phyloP scores from a whole-genome alignment of 2,329 filamentous ascomycete species.

The Diaporthe humulicola region DNA sequence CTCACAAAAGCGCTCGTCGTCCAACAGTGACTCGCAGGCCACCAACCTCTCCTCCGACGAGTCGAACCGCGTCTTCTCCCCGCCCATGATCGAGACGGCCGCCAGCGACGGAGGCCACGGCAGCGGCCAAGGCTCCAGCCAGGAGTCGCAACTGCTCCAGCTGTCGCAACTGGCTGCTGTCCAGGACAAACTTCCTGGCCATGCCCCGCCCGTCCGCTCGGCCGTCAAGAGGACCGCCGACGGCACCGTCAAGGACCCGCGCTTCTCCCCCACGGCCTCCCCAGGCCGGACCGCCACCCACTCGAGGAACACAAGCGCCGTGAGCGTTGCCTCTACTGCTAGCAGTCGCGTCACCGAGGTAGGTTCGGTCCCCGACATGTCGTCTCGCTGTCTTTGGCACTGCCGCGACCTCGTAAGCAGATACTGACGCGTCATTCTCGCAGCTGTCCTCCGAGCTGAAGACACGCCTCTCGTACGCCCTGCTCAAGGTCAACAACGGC shows the following conservation, averaged over 20 bases:
- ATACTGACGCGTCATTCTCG: conserved; percentile 43
- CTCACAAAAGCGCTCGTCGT: conserved; percentile 41
- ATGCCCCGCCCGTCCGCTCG: conserved; percentile 39
- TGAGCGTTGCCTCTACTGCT: conserved; percentile 71
- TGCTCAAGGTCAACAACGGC: conserved; percentile 91
- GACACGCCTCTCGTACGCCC: conserved; percentile 89
- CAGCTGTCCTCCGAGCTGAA: conserved; percentile 84
- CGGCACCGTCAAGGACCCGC: conserved; percentile 74
- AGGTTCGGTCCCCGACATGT: conserved; percentile 45
- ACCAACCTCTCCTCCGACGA: conserved; percentile 56
- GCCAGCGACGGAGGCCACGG: conserved; percentile 54
- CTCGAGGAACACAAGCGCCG: conserved; percentile 78
- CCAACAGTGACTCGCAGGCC: conserved; percentile 59
- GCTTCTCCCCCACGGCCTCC: conserved; percentile 58
- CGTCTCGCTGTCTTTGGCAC: not conserved
- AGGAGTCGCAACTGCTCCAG: conserved; percentile 68
- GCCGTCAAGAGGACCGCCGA: conserved; percentile 83
- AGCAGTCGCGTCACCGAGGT: conserved; percentile 85
- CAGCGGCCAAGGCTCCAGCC: conserved; percentile 60
- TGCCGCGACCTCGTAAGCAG: not conserved
- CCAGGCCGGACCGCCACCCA: conserved; percentile 66
- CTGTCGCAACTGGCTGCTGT: conserved; percentile 70
- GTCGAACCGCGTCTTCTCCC: conserved; percentile 58
- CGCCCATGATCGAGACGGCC: conserved; percentile 45
- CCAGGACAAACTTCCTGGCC: conserved; percentile 59